These are phyloP conservation scores for Chaetothyriales sp. DNA, from an alignment of 2,329 filamentous ascomycete species.

Conservation along the genomic window DNA sequence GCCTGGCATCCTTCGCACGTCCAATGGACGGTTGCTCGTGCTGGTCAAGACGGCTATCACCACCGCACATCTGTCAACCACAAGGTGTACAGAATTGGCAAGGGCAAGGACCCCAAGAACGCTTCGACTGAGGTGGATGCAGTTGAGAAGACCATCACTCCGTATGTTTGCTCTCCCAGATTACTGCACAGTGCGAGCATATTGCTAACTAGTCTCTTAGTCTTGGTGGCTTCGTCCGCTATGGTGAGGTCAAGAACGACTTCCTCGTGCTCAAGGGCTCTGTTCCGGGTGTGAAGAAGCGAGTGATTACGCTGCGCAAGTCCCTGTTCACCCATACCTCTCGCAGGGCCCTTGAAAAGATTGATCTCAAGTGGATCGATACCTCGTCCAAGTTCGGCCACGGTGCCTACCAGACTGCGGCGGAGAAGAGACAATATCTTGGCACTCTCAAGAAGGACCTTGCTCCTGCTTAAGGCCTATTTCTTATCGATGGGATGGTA, in stretches of 20 bases:
- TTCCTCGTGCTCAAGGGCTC: conserved; percentile 96
- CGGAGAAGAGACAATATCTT: conserved; percentile 95
- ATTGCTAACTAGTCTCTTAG: conserved; percentile 31
- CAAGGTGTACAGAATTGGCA: conserved; percentile 98
- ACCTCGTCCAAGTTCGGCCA: conserved; percentile 99
- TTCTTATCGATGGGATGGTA: not conserved
- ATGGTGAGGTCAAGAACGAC: conserved; percentile 99
- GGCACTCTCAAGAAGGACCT: conserved; percentile 99
- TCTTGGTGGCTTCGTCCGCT: conserved; percentile 97
- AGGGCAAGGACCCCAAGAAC: conserved; percentile 78
- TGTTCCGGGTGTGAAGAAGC: conserved; percentile 97
- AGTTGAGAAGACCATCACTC: conserved; percentile 98
- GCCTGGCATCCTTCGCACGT: conserved; percentile 99
- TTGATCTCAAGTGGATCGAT: conserved; percentile 99
- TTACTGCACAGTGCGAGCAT: conserved; percentile 21
- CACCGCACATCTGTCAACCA: conserved; percentile 99
- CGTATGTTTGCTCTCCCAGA: conserved; percentile 55
- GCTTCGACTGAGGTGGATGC: conserved; percentile 90
- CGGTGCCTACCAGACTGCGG: conserved; percentile 96
- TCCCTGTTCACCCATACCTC: conserved; percentile 97
- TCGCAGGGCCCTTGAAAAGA: conserved; percentile 92
- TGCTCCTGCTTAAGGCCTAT: conserved; percentile 38
- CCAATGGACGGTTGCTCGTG: conserved; percentile 99
- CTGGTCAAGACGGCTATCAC: conserved; percentile 99
- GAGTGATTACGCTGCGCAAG: conserved; percentile 96